Evolutionary conservation across 2,329 filamentous ascomycete genomes (phyloP), one percentile per base, ranked within the genome.

Genomic region (Talaromyces piceae): DNA sequence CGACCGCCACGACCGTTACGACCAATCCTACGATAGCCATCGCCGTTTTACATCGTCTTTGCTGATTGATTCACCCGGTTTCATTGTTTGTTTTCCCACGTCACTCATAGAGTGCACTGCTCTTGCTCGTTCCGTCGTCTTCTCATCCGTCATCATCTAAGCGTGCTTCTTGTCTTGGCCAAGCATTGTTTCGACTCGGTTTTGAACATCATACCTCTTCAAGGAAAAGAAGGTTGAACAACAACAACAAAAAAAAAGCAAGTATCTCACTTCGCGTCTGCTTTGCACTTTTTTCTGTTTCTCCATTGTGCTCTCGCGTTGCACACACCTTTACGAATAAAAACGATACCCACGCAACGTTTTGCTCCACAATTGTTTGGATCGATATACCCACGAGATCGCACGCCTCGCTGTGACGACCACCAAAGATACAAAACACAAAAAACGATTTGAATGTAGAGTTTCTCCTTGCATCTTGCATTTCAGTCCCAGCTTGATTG

Each of bases 1-100:
- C 59, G 58, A 63, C 59, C 59, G 59, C 63, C 56, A 66, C 63
- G 63, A 67, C 60, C 61, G 59, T 62, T 58, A 62, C 60, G 60
- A 62, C 47, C 41, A 50, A 37, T 41, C 28, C 50, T 50, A 57
- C 55, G 54, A 57, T 53, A 41, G 54, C 55, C 22, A 54, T 49
- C 49, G 39, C 48, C 51, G 47, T 22, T 44, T 43, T 46, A 18
- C 27, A 26, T 49, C 45, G 31, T 55, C 11, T 45, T 54, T 41
- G 26, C 63, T 49, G 25, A 51, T 47, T 46, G 28, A 45, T 33
- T 39, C 45, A 52, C 28, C 45, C 41, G 45, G 26, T 28, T n/a
- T 37, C 47, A 47, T 50, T 45, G 26, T 12, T 25, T n/a, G n/a
- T n/a, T n/a, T n/a, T n/a, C n/a, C n/a, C n/a, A n/a, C n/a, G n/a